Evolutionary conservation across 2,329 filamentous ascomycete species (phyloP).

Genomic region (Ramularia collo-cygni): DNA sequence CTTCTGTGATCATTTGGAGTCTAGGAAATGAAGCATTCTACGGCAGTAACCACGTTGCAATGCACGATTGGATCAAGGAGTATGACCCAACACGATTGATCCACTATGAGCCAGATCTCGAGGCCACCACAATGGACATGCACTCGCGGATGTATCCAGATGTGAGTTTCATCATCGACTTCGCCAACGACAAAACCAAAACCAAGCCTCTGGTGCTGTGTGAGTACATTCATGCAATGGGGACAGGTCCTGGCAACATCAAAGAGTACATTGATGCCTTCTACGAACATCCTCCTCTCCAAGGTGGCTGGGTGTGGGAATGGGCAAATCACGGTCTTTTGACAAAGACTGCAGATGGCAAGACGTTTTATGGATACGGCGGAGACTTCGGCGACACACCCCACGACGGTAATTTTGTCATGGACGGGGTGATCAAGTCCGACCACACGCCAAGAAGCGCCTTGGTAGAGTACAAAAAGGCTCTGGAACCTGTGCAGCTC

Average conservation of each 20-base stretch:
- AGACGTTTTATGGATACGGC: conserved; percentile 38
- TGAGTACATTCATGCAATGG: conserved; percentile 59
- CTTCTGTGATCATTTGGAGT: conserved; percentile 66
- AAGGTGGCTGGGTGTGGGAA: conserved; percentile 52
- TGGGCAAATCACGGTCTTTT: conserved; percentile 41
- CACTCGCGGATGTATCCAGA: conserved; percentile 61
- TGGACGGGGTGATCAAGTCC: conserved; percentile 39
- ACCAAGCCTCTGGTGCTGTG: conserved; percentile 52
- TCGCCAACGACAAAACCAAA: conserved; percentile 34
- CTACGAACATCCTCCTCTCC: conserved; percentile 52
- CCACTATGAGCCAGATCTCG: conserved; percentile 60
- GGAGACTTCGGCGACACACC: conserved; percentile 39
- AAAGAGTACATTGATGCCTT: conserved; percentile 63
- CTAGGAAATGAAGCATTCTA: conserved; percentile 69
- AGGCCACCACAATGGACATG: conserved; percentile 57
- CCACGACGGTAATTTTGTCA: conserved; percentile 39
- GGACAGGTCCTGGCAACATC: conserved; percentile 64
- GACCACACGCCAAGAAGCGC: conserved; percentile 37
- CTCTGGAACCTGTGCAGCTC: conserved; percentile 36
- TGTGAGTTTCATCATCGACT: conserved; percentile 45
- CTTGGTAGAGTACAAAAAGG: conserved; percentile 39
- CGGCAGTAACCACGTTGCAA: conserved; percentile 59
- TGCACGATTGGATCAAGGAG: conserved; percentile 56
- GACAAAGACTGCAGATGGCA: conserved; percentile 33
- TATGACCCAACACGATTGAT: conserved; percentile 54